These are phyloP conservation scores for Globisporangium parvum DNA, from an alignment of 352 stramenopile species.

Conservation along the genomic window DNA sequence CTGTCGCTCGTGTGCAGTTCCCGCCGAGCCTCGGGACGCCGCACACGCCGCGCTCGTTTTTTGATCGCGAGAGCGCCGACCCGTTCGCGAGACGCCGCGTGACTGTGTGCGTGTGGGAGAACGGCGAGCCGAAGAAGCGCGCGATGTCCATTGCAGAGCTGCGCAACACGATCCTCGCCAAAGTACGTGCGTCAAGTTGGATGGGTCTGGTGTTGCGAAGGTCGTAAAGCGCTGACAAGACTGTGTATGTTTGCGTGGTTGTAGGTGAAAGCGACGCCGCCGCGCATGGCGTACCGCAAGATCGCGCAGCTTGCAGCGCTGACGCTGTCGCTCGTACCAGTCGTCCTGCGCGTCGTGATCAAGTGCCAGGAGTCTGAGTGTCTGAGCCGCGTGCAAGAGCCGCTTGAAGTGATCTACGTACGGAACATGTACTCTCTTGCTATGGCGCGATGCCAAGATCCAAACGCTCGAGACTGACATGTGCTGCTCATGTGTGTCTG, in stretches of 20 bases:
- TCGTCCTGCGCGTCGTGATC: slow-evolving; percentile 42
- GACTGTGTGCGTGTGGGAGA: slow-evolving; percentile 75
- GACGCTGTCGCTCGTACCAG: slow-evolving; percentile 52
- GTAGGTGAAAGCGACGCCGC: slow-evolving; percentile 67
- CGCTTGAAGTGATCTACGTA: slow-evolving; percentile 32
- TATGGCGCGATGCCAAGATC: not conserved
- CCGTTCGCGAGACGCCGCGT: slow-evolving; percentile 59
- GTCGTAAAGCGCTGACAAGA: not conserved
- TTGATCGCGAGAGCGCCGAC: slow-evolving; percentile 31
- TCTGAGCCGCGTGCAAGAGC: slow-evolving; percentile 39
- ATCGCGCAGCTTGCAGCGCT: slow-evolving; percentile 51
- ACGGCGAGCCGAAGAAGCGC: slow-evolving; percentile 55
- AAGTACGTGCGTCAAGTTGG: slow-evolving; percentile 26
- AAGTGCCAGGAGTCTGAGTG: slow-evolving; percentile 62
- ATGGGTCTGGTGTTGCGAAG: slow-evolving; percentile 1
- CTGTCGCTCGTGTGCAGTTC: slow-evolving; percentile 5
- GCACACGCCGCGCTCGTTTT: slow-evolving; percentile 24
- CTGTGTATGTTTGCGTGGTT: slow-evolving; percentile 1
- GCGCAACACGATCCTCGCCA: slow-evolving; percentile 71
- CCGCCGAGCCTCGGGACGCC: slow-evolving; percentile 20
- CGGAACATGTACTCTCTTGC: not conserved
- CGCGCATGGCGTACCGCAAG: slow-evolving; percentile 63
- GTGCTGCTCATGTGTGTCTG: not conserved
- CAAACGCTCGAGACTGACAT: not conserved
- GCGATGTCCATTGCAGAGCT: slow-evolving; percentile 80